Evolutionary conservation across 352 stramenopile genomes (phyloP).

Genomic region (Phytophthora crassamura): DNA sequence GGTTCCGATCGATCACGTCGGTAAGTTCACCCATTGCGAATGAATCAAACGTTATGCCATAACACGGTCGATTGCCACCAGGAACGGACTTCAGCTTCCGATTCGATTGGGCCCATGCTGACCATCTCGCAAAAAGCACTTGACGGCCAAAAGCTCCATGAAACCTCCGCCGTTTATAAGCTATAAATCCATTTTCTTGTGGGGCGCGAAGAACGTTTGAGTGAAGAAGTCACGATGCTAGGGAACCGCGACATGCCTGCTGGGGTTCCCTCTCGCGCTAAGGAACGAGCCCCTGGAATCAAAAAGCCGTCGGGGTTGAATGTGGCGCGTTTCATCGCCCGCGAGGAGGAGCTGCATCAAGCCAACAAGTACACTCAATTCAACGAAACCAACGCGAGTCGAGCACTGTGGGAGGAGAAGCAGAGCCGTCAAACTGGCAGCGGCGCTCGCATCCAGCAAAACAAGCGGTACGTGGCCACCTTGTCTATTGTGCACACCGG

Average conservation of each 20-base stretch:
- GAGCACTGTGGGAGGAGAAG: conserved; percentile 80
- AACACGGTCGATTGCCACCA: not conserved
- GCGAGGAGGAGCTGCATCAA: conserved; percentile 77
- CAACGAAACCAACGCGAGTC: conserved; percentile 57
- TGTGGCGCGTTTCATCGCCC: conserved; percentile 75
- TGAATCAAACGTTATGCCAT: not conserved
- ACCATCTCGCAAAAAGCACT: not conserved
- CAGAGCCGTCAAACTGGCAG: conserved; percentile 66
- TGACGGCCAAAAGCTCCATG: no score
- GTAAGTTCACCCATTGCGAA: conserved; percentile 15
- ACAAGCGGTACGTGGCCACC: conserved; percentile 53
- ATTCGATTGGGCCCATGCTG: conserved; percentile 12
- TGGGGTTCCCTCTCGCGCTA: conserved; percentile 46
- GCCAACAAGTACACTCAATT: conserved; percentile 59
- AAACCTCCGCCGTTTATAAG: not conserved
- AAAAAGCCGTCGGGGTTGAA: conserved; percentile 66
- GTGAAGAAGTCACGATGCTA: conserved; percentile 39
- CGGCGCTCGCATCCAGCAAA: conserved; percentile 54
- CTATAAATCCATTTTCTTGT: no score
- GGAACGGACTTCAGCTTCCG: conserved; percentile 26
- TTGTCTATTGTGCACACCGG: not conserved
- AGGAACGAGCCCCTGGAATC: conserved; percentile 17
- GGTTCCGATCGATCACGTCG: conserved; percentile 16
- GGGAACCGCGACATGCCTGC: conserved; percentile 59
- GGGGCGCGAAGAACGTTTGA: not conserved